Evolutionary conservation across 345 rosid genomes (phyloP).

Genomic region (rapeseed (Brassica napus)): DNA sequence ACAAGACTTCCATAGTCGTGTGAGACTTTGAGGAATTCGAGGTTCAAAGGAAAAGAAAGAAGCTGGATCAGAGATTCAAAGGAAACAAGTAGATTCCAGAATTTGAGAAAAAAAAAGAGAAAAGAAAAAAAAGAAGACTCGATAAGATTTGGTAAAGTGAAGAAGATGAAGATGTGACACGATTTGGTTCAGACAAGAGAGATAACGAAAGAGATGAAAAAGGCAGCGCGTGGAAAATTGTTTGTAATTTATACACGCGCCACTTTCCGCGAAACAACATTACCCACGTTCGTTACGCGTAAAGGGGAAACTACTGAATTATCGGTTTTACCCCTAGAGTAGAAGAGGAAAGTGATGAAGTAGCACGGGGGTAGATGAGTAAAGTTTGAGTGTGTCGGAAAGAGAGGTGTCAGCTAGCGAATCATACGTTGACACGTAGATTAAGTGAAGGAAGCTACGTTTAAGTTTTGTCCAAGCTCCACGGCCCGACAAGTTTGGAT

Average conservation of each 20-base stretch:
- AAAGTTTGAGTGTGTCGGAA: constrained; percentile 1
- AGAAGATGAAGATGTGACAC: constrained; percentile 34
- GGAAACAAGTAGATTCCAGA: constrained; percentile 26
- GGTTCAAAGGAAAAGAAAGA: background rate
- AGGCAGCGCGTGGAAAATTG: constrained; percentile 18
- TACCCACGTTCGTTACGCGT: constrained; percentile 40
- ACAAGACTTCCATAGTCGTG: constrained; percentile 46
- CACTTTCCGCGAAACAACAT: constrained; percentile 17
- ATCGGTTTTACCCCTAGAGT: constrained; percentile 3
- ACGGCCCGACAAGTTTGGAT: too few species aligned
- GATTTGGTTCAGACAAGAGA: constrained; percentile 11
- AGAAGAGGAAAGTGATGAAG: background rate
- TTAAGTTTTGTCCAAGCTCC: background rate
- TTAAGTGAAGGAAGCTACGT: background rate
- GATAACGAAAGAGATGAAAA: background rate
- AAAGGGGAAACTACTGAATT: background rate
- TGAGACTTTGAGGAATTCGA: constrained; percentile 6
- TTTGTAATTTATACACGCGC: constrained; percentile 9
- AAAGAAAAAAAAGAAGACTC: background rate
- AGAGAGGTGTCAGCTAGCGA: background rate
- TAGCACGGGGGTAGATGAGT: background rate
- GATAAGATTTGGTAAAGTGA: constrained; percentile 34
- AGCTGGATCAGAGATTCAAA: constrained; percentile 23
- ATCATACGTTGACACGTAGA: constrained; percentile 9
- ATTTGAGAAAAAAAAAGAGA: background rate